phyloP scores from a whole-genome alignment of 805 yeast species.

The Hanseniaspora lindneri region DNA sequence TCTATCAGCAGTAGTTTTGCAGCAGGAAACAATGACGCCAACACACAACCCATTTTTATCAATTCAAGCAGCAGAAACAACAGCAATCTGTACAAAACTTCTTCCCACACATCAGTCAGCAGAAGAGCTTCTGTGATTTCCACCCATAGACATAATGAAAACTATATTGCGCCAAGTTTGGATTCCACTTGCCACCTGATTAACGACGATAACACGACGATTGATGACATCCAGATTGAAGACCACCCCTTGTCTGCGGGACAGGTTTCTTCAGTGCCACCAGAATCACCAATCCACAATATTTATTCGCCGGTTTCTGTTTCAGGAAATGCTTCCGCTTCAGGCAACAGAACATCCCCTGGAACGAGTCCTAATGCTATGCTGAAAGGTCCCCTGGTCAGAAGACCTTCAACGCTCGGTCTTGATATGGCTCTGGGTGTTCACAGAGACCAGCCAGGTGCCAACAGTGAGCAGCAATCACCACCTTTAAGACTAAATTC shows the following conservation, averaged over 20 bases:
- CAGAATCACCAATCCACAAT: constrained; percentile 5
- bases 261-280: not conserved
- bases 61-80: constrained; percentile 6
- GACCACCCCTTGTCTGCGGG: constrained; percentile 26
- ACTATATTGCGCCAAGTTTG: constrained; percentile 67
- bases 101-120: constrained; percentile 19
- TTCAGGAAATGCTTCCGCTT: not conserved
- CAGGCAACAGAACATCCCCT: not conserved
- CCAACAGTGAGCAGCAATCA: constrained; percentile 1
- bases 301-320: not conserved
- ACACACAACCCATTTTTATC: not conserved
- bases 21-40: constrained; percentile 12
- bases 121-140: constrained; percentile 20
- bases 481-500: constrained; percentile 21
- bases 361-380: not conserved
- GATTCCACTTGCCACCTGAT: constrained; percentile 64
- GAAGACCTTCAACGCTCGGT: constrained; percentile 45
- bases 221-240: constrained; percentile 61
- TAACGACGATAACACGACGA: constrained; percentile 43
- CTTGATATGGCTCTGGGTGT: constrained; percentile 23
- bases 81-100: constrained; percentile 6
- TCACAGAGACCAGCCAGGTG: not conserved
- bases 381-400: constrained; percentile 24
- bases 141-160: constrained; percentile 37
- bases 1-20: not conserved